Conservation (phyloP, 225 moss, liverwort and hornwort species). For the Sphagnum contortum region DNA sequence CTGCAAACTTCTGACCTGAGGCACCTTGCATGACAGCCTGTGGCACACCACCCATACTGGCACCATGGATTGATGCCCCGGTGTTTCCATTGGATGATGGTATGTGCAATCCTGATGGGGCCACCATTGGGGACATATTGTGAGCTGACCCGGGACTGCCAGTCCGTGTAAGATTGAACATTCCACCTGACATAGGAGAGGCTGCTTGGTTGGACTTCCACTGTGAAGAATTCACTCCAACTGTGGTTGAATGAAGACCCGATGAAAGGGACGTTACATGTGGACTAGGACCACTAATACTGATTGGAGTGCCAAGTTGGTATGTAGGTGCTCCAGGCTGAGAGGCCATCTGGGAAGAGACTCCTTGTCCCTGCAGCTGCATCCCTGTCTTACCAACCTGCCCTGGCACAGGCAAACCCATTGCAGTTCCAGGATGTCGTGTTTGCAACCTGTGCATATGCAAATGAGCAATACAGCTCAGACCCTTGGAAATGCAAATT, state of each 20-base stretch:
- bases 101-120: constrained; percentile 19
- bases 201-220: constrained; percentile 30
- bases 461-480: background rate
- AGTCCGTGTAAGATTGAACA: constrained; percentile 22
- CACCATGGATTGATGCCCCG: constrained; percentile 5
- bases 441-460: constrained; percentile 28
- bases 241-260: constrained; percentile 11
- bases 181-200: constrained; percentile 26
- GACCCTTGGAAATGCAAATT: too few relatives aligned
- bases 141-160: constrained; percentile 17
- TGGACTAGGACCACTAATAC: constrained; percentile 12
- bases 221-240: constrained; percentile 21
- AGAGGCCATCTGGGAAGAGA: constrained; percentile 17
- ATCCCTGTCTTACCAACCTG: constrained; percentile 26
- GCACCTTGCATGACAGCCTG: constrained; percentile 13
- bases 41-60: constrained; percentile 9
- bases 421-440: constrained; percentile 20
- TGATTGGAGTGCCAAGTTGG: constrained; percentile 19
- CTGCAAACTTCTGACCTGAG: constrained; percentile 16
- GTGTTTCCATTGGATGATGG: constrained; percentile 19
- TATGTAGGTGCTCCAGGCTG: constrained; percentile 24
- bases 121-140: constrained; percentile 6
- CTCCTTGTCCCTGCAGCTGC: constrained; percentile 20
- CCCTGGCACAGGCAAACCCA: constrained; percentile 25
- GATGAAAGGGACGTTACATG: constrained; percentile 14